A percentile compares a stretch with the other conserved stretches of the same genome.
Conservation (phyloP, 345 rosid species). For the Populus nigra region DNA sequence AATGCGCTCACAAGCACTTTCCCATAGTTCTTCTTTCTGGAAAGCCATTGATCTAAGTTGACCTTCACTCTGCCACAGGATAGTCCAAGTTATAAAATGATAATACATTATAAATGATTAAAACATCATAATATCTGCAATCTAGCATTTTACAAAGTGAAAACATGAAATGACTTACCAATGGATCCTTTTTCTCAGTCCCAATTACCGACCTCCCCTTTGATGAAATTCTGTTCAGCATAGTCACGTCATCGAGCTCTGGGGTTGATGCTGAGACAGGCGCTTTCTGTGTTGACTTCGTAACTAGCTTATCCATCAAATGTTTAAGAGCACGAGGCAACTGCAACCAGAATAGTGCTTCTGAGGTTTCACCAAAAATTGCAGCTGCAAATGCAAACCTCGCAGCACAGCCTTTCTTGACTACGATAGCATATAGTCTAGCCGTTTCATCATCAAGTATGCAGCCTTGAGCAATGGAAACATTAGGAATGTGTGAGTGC, state of each 20-base stretch:
- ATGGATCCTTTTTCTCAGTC: conserved; percentile 40
- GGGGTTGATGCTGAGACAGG: conserved; percentile 30
- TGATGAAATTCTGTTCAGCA: conserved; percentile 56
- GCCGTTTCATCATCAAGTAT: conserved; percentile 86
- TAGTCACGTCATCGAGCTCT: conserved; percentile 45
- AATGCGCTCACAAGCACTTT: conserved; percentile 79
- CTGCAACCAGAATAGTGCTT: conserved; percentile 95
- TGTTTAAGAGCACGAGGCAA: conserved; percentile 84
- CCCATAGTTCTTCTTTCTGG: conserved; percentile 80
- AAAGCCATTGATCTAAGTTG: conserved; percentile 81
- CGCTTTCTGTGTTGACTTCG: conserved; percentile 48
- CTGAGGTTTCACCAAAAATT: conserved; percentile 81
- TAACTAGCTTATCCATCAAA: conserved; percentile 57
- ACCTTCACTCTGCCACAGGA: conserved; percentile 54
- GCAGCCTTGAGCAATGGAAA: conserved; percentile 55
- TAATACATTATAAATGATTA: conserved; percentile 2
- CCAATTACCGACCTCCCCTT: conserved; percentile 47
- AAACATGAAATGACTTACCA: conserved; percentile 44
- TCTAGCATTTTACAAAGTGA: background rate
- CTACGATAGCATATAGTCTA: conserved; percentile 74
- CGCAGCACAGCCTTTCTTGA: conserved; percentile 71
- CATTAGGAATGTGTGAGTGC: conserved; percentile 18
- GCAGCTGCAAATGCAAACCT: conserved; percentile 99
- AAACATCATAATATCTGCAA: background rate
- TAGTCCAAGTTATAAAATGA: conserved; percentile 5